A percentile compares a stretch with the other conserved stretches of the same genome.
These are phyloP conservation scores for Handroanthus guayacan DNA, from an alignment of 257 asterid species.

Conservation along the genomic window DNA sequence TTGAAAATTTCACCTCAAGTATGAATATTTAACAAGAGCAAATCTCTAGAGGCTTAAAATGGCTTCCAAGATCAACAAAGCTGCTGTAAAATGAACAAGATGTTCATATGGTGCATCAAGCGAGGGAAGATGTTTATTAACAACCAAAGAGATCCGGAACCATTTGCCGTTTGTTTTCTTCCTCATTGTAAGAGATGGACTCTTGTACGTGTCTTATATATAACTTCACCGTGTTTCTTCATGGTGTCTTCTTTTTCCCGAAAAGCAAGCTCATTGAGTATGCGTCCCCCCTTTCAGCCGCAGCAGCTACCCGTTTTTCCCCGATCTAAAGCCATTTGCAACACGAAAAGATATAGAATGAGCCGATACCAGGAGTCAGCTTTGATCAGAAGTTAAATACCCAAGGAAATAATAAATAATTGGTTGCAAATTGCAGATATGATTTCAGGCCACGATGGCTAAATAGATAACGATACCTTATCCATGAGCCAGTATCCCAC, in stretches of 20 bases:
- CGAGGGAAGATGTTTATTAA: not conserved
- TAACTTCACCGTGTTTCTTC: conserved; percentile 9
- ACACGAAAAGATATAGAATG: not conserved
- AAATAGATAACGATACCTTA: conserved; percentile 65
- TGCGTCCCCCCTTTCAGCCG: conserved; percentile 79
- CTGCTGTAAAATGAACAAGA: not conserved
- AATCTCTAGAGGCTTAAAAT: not conserved
- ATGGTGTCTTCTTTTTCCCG: conserved; percentile 61
- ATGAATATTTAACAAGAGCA: too few species aligned
- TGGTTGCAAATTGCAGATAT: conserved; percentile 10
- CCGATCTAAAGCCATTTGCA: conserved; percentile 67
- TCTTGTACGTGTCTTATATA: conserved; percentile 5
- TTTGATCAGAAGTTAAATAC: too few species aligned
- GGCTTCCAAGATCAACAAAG: not conserved
- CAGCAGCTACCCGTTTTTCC: conserved; percentile 77
- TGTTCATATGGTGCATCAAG: not conserved
- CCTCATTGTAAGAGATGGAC: not conserved
- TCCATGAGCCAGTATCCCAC: conserved; percentile 98
- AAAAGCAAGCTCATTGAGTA: conserved; percentile 83
- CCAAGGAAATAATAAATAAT: too few species aligned
- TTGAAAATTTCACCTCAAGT: not conserved
- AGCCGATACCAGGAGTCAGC: too few species aligned
- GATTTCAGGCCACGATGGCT: too few species aligned
- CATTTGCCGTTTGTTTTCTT: too few species aligned
- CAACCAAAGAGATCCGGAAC: not conserved